phyloP scores from a whole-genome alignment of 306 rosid genomes.

The Citrullus mucosospermus region DNA sequence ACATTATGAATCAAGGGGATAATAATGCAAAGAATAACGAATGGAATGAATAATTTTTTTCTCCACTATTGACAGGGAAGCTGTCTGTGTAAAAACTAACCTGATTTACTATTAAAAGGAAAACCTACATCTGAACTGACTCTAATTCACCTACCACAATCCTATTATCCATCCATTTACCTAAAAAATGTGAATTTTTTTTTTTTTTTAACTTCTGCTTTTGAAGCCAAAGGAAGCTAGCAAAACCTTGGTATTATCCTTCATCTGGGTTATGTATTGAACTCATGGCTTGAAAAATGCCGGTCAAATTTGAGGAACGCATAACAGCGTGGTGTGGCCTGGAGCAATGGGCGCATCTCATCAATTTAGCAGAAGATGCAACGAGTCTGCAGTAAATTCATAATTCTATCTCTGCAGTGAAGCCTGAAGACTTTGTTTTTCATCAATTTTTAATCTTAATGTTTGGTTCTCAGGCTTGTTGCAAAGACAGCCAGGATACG shows the following conservation, averaged over 20 bases:
- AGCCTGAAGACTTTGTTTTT: conserved; percentile 18
- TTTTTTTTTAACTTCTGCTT: background rate
- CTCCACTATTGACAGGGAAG: conserved; percentile 19
- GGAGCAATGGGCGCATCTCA: background rate
- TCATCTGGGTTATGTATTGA: background rate
- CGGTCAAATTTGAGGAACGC: background rate
- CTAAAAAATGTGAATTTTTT: background rate
- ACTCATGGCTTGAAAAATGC: background rate
- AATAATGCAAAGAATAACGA: conserved; percentile 36
- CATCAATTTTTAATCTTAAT: conserved; percentile 18
- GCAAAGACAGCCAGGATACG: conserved; percentile 86
- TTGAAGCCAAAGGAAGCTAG: background rate
- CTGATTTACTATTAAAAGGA: conserved; percentile 20
- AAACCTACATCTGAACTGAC: conserved; percentile 20
- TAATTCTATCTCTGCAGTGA: conserved; percentile 31
- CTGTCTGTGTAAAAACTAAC: conserved; percentile 27
- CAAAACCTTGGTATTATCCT: background rate
- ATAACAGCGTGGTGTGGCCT: background rate
- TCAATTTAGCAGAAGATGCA: conserved; percentile 6
- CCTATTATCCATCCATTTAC: background rate
- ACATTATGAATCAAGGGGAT: background rate
- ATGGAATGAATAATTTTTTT: conserved; percentile 23
- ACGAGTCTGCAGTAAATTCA: background rate
- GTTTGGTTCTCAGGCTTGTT: conserved; percentile 35
- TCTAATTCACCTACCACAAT: conserved; percentile 13